Conservation (phyloP, 495 filamentous ascomycete genomes). For the Xylaria longipes region DNA sequence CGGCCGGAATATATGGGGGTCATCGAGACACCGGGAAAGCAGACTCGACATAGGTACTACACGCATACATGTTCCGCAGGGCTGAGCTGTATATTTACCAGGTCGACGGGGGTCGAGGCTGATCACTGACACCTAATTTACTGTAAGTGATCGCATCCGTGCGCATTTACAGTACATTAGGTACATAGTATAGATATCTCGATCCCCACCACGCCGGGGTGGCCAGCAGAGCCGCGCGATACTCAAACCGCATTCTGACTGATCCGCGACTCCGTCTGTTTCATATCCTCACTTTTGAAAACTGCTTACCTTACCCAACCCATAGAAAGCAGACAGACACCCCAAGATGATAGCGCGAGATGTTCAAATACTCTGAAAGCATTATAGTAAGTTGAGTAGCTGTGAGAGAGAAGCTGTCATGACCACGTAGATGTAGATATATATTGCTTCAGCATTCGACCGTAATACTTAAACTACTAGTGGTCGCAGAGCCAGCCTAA, state of each 20-base stretch:
- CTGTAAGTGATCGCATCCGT: neutral
- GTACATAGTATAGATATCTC: neutral
- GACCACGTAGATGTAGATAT: neutral
- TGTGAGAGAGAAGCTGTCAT: neutral
- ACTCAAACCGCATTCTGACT: slow-evolving; percentile 39
- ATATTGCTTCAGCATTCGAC: neutral
- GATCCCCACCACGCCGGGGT: neutral
- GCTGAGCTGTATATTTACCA: slow-evolving; percentile 14
- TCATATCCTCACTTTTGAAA: slow-evolving; percentile 20
- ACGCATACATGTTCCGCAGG: slow-evolving; percentile 13
- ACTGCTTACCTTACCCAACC: slow-evolving; percentile 11
- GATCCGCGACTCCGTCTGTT: slow-evolving; percentile 40
- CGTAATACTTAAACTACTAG: neutral
- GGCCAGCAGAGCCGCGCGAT: slow-evolving; percentile 31
- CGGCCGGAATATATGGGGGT: neutral
- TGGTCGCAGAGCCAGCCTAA: neutral
- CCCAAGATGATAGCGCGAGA: neutral
- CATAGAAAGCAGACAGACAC: neutral
- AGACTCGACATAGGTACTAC: neutral
- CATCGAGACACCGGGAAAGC: neutral
- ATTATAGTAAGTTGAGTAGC: neutral
- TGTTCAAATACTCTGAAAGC: neutral
- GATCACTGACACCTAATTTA: neutral
- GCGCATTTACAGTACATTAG: too few species aligned
- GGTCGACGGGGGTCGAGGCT: neutral